phyloP scores from a whole-genome alignment of 257 asterid genomes.

The Nicotiana attenuata region DNA sequence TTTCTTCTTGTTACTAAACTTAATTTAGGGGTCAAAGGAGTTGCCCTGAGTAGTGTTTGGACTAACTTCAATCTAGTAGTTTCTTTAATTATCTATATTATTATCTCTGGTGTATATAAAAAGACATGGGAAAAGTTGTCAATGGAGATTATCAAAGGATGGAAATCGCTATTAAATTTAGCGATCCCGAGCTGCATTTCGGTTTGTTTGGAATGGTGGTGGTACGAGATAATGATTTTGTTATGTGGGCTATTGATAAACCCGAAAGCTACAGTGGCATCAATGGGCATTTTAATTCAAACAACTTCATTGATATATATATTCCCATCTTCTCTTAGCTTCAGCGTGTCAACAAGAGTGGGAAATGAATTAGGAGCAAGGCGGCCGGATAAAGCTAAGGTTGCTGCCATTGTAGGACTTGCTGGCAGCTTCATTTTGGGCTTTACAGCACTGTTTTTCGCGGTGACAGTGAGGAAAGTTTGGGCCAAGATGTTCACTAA shows the following conservation, averaged over 20 bases:
- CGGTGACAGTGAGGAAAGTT: slow-evolving; percentile 47
- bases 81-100: slow-evolving; percentile 35
- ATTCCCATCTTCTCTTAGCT: slow-evolving; percentile 69
- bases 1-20: slow-evolving; percentile 50
- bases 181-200: slow-evolving; percentile 84
- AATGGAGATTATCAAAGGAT: slow-evolving; percentile 47
- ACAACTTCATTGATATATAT: slow-evolving; percentile 75
- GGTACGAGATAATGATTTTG: slow-evolving; percentile 83
- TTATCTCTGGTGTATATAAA: slow-evolving; percentile 44
- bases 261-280: slow-evolving; percentile 71
- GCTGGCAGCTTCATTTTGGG: slow-evolving; percentile 51
- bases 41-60: slow-evolving; percentile 56
- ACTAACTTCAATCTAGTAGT: slow-evolving; percentile 62
- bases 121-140: slow-evolving; percentile 57
- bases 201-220: slow-evolving; percentile 90
- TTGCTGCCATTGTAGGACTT: slow-evolving; percentile 63
- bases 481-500: slow-evolving; percentile 75
- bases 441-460: slow-evolving; percentile 42
- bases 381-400: slow-evolving; percentile 44
- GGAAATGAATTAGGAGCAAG: slow-evolving; percentile 67
- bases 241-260: slow-evolving; percentile 52
- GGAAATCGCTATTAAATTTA: slow-evolving; percentile 46
- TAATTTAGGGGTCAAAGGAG: slow-evolving; percentile 48
- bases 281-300: slow-evolving; percentile 79
- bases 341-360: slow-evolving; percentile 71